A percentile compares a stretch with the other conserved stretches of the same genome.
Conservation (phyloP, 2,329 filamentous ascomycete species). For the Pseudomassariella vexata region DNA sequence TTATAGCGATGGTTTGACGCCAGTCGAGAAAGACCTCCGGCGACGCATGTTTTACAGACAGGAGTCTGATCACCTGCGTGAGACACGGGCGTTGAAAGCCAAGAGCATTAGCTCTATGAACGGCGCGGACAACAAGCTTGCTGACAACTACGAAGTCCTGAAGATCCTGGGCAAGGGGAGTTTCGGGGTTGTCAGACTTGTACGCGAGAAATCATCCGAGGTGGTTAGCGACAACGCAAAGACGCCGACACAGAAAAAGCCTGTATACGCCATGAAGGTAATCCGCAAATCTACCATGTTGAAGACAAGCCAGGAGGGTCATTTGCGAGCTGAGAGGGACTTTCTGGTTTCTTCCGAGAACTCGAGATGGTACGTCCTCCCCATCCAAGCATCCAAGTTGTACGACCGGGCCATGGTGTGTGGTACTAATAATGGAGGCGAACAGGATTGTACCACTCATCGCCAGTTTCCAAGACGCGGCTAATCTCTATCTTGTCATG, state of each 20-base stretch:
- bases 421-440: no score
- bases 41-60: constrained; percentile 56
- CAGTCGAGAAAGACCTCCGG: constrained; percentile 46
- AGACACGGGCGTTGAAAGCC: constrained; percentile 64
- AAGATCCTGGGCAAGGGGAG: constrained; percentile 87
- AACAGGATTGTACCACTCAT: constrained; percentile 77
- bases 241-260: constrained; percentile 27
- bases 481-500: constrained; percentile 89
- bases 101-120: constrained; percentile 38
- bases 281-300: constrained; percentile 94
- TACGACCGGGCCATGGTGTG: no score
- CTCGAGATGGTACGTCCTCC: constrained; percentile 66
- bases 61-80: constrained; percentile 71
- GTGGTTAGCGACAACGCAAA: not conserved
- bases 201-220: constrained; percentile 53
- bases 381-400: no score
- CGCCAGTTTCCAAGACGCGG: constrained; percentile 80
- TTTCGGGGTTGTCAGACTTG: constrained; percentile 86
- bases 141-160: constrained; percentile 70
- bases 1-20: constrained; percentile 43
- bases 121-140: constrained; percentile 40
- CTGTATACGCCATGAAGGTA: constrained; percentile 93
- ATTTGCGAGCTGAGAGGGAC: constrained; percentile 84
- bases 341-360: constrained; percentile 84
- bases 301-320: constrained; percentile 83